Percentiles rank a stretch among this genome's conserved stretches.
phyloP scores from a whole-genome alignment of 176 grass and related monocot species.

The Carex scoparia region DNA sequence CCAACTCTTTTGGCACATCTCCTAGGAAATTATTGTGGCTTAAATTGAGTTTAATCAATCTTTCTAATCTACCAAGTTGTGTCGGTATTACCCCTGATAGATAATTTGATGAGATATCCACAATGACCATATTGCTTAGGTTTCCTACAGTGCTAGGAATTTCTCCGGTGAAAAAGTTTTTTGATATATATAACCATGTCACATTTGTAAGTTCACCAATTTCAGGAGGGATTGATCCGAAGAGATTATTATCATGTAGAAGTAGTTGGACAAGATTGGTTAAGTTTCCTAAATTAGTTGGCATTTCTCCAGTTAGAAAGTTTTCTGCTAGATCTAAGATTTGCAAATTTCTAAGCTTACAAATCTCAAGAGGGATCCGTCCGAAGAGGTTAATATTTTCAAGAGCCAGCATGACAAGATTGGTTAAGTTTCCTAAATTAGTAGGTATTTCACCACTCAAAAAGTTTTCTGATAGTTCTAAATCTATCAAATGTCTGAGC shows the following conservation, averaged over 20 bases:
- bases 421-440: slow-evolving; percentile 24
- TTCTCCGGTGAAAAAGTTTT: background rate
- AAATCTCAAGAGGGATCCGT: too few relatives aligned
- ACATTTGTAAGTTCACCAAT: background rate
- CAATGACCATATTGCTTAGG: background rate
- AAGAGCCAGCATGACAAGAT: too few relatives aligned
- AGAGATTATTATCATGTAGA: too few relatives aligned
- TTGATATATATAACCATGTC: too few relatives aligned
- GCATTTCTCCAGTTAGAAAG: too few relatives aligned
- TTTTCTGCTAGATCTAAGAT: too few relatives aligned
- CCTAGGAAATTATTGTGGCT: background rate
- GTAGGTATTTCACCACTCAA: slow-evolving; percentile 34
- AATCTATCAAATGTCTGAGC: too few relatives aligned
- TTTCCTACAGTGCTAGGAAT: background rate
- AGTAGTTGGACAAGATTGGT: too few relatives aligned
- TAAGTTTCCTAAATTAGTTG: too few relatives aligned
- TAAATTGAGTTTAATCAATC: background rate
- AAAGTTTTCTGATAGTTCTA: background rate
- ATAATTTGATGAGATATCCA: slow-evolving; percentile 27
- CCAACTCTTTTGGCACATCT: background rate
- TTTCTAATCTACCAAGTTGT: background rate
- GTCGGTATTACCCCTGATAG: background rate
- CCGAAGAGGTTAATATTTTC: too few relatives aligned
- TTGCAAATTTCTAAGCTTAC: too few relatives aligned
- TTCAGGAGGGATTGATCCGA: too few relatives aligned